These are phyloP conservation scores for Blattamonas nauphoetae DNA, from an alignment of 78 protist genomes.

Conservation along the genomic window DNA sequence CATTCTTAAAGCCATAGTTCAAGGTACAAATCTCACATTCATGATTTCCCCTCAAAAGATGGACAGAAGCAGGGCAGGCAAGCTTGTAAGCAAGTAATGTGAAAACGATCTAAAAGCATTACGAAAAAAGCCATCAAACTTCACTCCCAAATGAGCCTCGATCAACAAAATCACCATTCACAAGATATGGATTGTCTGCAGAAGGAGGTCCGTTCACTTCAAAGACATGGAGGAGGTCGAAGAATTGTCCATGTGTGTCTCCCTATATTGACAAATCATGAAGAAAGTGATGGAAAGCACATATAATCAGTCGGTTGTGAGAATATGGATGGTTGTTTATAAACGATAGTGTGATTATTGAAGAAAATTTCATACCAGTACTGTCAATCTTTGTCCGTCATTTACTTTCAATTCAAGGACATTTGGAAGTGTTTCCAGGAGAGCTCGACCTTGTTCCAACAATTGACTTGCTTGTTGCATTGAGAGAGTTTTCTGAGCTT, in stretches of 20 bases:
- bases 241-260: neutral
- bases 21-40: neutral
- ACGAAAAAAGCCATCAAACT: neutral
- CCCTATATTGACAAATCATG: neutral
- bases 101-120: neutral
- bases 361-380: neutral
- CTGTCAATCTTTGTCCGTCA: neutral
- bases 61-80: neutral
- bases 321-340: too few species aligned
- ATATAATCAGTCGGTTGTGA: too few species aligned
- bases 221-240: neutral
- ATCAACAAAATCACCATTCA: neutral
- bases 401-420: neutral
- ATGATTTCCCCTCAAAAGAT: neutral
- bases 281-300: too few species aligned
- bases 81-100: neutral
- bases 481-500: neutral
- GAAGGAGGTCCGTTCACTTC: neutral
- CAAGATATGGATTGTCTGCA: neutral
- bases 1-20: neutral
- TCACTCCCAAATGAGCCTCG: neutral
- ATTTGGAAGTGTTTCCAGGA: neutral
- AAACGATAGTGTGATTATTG: too few species aligned
- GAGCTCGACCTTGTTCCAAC: neutral
- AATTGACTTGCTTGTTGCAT: neutral